Evolutionary conservation across 2,329 filamentous ascomycete genomes (phyloP), one percentile per base, ranked within the genome.

Genomic region (Periconia macrospinosa): DNA sequence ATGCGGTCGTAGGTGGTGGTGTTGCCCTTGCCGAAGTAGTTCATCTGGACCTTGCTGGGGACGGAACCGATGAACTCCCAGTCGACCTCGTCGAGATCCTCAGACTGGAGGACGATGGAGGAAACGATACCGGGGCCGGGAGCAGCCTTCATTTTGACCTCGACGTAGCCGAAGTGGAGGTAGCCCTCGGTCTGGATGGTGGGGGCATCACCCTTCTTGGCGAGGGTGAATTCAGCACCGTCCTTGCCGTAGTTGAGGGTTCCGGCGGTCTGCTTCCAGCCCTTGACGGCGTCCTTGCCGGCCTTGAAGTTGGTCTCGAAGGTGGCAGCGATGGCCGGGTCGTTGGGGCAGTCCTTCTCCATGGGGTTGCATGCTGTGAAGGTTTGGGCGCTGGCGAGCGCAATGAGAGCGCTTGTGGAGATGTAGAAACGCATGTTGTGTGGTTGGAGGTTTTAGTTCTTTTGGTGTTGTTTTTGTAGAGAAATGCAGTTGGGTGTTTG

Each of bases 81-180:
- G 69, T 96, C 92, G 41, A 96, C 86, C 75, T 96, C 91, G 70
- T 96, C 92, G 14, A 93, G 81, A 63, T 92, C 87, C 62, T 94
- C 88, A 47, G 89, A 93, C 60, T 94, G 81, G 73, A 93, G 82
- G 70, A 96, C 92, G 67, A 95, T 87, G 57, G 89, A 83, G 66
- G 87, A 91, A 63, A 96, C 84, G 58, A 96, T 87, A 48, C 92
- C 92, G 8, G 77, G 78, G 17, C 92, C 92, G 1, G 79, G 76
- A 0, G 92, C 86, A 3, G 89, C 89, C 77, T 91, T 90, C 79
- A 95, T 83, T 61, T 84, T 81, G 53, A 93, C 82, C 74, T 94
- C 90, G 52, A 91, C 86, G 55, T 86, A 85, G 50, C 91, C 91
- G 61, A 89, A 93, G 79, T 95, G 92, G 74, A 96, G 89, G 77